These are phyloP conservation scores for Rhodomyrtus psidioides DNA, from an alignment of 441 rosid species.

Conservation along the genomic window DNA sequence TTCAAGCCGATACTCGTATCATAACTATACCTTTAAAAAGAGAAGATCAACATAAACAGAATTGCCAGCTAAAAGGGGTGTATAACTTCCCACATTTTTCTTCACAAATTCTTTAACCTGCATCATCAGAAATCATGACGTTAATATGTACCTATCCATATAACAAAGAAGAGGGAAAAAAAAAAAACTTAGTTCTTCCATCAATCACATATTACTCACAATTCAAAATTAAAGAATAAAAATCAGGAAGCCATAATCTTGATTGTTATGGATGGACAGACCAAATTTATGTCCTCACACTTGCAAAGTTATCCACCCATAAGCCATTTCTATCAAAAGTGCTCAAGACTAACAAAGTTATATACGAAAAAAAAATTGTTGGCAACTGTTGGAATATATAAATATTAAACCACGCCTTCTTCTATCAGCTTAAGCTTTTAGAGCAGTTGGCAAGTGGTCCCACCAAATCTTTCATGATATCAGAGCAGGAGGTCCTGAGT, in stretches of 20 bases:
- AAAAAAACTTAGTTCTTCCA: background rate
- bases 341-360: background rate
- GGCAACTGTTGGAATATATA: too few relatives aligned
- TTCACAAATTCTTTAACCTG: constrained; percentile 80
- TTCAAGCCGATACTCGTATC: background rate
- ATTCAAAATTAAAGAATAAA: background rate
- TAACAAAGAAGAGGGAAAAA: background rate
- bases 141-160: background rate
- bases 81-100: constrained; percentile 51
- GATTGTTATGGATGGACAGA: background rate
- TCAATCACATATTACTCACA: background rate
- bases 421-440: too few relatives aligned
- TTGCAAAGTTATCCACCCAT: background rate
- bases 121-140: constrained; percentile 7
- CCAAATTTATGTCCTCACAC: background rate
- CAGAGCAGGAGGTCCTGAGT: too few relatives aligned
- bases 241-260: background rate
- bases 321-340: background rate
- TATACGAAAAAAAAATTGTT: background rate
- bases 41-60: constrained; percentile 65
- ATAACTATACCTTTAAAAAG: constrained; percentile 53
- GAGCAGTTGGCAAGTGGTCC: too few relatives aligned
- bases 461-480: too few relatives aligned
- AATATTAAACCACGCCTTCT: too few relatives aligned
- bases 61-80: constrained; percentile 78